Base-by-base conservation (phyloP, 176 grass and related monocot genomes). In the Carex myosuroides region DNA sequence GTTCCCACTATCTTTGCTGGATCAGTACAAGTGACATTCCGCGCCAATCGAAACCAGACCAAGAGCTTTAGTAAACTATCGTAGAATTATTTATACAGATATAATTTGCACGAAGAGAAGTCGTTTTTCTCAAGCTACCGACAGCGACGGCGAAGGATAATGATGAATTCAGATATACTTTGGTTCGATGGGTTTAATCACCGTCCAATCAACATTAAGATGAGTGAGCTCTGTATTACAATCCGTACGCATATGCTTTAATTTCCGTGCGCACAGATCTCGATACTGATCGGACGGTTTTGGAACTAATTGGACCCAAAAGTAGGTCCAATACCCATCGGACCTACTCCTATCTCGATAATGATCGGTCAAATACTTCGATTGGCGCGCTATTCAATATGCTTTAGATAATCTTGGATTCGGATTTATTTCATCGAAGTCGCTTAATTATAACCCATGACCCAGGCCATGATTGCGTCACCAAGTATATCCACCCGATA, bases 321-420 rank as follows among this genome's bases (percentile, higher is more conserved):
- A 29, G 29, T 29, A 29, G 29, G 26, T 26, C 26, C 26, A 1
- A 26, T 26, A 26, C 0, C 26, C 26, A 26, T 26, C 26, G 32
- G 3, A 35, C 33, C 33, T 35, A 35, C 33, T 35, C 33, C 3
- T 4, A 35, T 29, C 29, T 29, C 29, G 3, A 1, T 35, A 39
- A 56, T 56, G 50, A 56, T 16, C 50, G 50, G 73, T 76, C 72
- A 76, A 76, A 76, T 30, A 56, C 13, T 77, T 77, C 73, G 13
- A 77, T 77, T 77, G 73, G 73, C 24, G 50, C 73, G 73, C 73
- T 78, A 54, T 75, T 78, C 52, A 33, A 78, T 78, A 30, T 30
- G 73, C 5, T 78, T 57, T 57, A 57, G 26, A 56, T 57, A 17
- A 30, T 30, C 3, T 55, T 56, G 50, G 72, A 55, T 77, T 77